A percentile compares a stretch with the other conserved stretches of the same genome.
These are phyloP conservation scores for Brassica carinata DNA, from an alignment of 345 rosid species.

Conservation along the genomic window DNA sequence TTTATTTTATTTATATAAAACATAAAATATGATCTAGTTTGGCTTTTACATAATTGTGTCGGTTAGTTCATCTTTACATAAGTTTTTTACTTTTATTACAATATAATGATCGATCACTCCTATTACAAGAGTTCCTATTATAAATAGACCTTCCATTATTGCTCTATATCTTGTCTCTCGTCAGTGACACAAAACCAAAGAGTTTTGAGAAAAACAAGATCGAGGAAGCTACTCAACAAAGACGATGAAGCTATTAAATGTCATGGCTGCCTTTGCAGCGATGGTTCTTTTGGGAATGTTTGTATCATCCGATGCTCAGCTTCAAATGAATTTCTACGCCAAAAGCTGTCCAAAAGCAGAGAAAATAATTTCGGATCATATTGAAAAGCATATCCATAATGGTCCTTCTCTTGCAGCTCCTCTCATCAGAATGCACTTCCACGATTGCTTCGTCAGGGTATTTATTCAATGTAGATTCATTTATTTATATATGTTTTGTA, in stretches of 20 bases:
- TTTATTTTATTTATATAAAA: not conserved
- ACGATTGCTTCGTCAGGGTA: slow-evolving; percentile 88
- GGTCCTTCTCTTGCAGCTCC: slow-evolving; percentile 82
- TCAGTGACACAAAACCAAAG: slow-evolving; percentile 27
- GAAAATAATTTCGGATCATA: slow-evolving; percentile 56
- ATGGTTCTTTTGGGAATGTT: slow-evolving; percentile 35
- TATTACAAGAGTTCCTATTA: not conserved
- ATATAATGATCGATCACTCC: too few relatives aligned
- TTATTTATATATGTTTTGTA: not conserved
- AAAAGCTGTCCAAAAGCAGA: slow-evolving; percentile 83
- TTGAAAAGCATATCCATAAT: slow-evolving; percentile 58
- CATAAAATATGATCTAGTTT: not conserved
- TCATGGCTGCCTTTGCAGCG: slow-evolving; percentile 25
- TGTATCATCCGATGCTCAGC: slow-evolving; percentile 51
- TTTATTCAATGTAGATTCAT: not conserved
- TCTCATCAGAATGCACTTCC: slow-evolving; percentile 83
- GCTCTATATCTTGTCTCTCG: slow-evolving; percentile 25
- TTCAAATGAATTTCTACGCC: slow-evolving; percentile 59
- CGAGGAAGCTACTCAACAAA: slow-evolving; percentile 9
- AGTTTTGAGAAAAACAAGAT: slow-evolving; percentile 27
- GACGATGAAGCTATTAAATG: slow-evolving; percentile 21
- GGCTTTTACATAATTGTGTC: not conserved
- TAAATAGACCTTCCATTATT: slow-evolving; percentile 31
- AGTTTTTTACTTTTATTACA: not conserved
- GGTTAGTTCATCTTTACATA: not conserved